A percentile compares a stretch with the other conserved stretches of the same genome.
Conservation (phyloP, 768 basidiomycete species). For the Tricholoma saponaceum region DNA sequence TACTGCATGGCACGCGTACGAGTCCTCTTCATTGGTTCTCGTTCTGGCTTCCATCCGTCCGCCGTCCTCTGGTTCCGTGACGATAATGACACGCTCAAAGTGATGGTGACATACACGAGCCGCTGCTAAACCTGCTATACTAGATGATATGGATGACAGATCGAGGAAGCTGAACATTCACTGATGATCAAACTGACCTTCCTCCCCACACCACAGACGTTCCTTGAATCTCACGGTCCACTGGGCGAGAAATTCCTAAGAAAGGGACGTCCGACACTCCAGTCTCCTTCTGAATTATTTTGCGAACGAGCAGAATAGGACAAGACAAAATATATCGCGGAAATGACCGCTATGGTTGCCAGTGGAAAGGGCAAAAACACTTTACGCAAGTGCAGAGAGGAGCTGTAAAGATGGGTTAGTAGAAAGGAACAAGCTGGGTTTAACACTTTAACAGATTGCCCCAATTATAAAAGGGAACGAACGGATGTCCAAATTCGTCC, state of each 20-base stretch:
- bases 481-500: not conserved
- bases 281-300: not conserved
- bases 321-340: not conserved
- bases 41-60: conserved; percentile 15
- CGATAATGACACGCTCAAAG: conserved; percentile 26
- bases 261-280: not conserved
- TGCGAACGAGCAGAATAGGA: not conserved
- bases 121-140: conserved; percentile 27
- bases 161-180: not conserved
- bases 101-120: conserved; percentile 28
- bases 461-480: not conserved
- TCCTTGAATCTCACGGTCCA: not conserved
- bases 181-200: not conserved
- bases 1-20: conserved; percentile 24
- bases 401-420: not conserved
- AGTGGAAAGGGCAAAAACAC: not conserved
- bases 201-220: not conserved
- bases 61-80: conserved; percentile 27
- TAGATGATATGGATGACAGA: not conserved
- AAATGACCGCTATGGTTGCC: not conserved
- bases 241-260: not conserved
- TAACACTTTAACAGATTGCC: not conserved
- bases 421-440: not conserved
- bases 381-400: not conserved
- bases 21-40: conserved; percentile 10